Conservation (phyloP, 306 rosid species). For the Malus fusca region DNA sequence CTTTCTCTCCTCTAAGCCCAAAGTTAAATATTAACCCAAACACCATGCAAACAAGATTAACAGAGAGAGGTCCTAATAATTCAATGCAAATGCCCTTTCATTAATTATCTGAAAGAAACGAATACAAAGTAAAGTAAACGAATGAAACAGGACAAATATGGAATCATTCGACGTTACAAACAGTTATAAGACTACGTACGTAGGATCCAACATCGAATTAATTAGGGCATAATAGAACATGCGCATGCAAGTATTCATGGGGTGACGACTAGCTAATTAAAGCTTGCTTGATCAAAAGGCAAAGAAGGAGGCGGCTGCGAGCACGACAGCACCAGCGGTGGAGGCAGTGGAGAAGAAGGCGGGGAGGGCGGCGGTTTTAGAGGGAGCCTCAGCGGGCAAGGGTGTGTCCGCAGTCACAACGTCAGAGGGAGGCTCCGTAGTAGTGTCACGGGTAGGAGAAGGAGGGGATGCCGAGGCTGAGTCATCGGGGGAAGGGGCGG, state of each 20-base stretch:
- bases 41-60: too few relatives aligned
- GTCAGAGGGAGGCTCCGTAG: background rate
- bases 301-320: slow-evolving; percentile 13
- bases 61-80: too few relatives aligned
- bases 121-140: too few relatives aligned
- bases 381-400: background rate
- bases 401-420: background rate
- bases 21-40: too few relatives aligned
- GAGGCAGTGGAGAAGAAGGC: background rate
- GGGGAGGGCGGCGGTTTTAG: background rate
- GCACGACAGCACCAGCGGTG: background rate
- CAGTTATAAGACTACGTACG: too few relatives aligned
- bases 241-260: background rate
- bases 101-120: too few relatives aligned
- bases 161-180: too few relatives aligned
- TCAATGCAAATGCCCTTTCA: too few relatives aligned
- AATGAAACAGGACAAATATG: too few relatives aligned
- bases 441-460: background rate
- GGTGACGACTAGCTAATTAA: background rate
- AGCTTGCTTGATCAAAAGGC: slow-evolving; percentile 19
- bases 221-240: background rate
- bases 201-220: background rate
- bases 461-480: slow-evolving; percentile 8
- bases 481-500: slow-evolving; percentile 31
- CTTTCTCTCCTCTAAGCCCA: too few relatives aligned